Percentiles rank a stretch among this genome's conserved stretches.
Conservation (phyloP, 495 filamentous ascomycete genomes). For the Penicillium steckii region DNA sequence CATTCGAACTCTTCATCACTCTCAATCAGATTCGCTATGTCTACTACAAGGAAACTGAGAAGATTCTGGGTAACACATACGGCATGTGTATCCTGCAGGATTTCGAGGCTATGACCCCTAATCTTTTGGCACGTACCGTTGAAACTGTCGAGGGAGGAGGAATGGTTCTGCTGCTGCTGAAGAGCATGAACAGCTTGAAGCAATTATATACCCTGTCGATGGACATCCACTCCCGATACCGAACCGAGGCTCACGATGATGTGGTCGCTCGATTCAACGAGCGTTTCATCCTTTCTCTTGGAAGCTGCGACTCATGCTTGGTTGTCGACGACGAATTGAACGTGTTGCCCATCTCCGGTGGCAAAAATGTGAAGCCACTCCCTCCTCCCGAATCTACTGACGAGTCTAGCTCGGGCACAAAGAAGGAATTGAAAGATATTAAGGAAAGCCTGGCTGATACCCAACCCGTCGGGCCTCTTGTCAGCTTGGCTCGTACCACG, state of each 20-base stretch:
- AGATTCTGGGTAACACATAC: constrained; percentile 97
- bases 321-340: constrained; percentile 98
- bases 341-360: constrained; percentile 94
- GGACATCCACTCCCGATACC: constrained; percentile 95
- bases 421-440: constrained; percentile 78
- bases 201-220: constrained; percentile 97
- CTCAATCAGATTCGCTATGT: constrained; percentile 97
- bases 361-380: constrained; percentile 83
- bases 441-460: constrained; percentile 85
- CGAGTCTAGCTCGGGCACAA: constrained; percentile 60
- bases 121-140: constrained; percentile 89
- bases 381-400: constrained; percentile 67
- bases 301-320: constrained; percentile 89
- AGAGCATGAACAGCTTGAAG: constrained; percentile 96
- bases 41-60: constrained; percentile 99
- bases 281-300: constrained; percentile 92
- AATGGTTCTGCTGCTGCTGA: constrained; percentile 83
- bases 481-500: constrained; percentile 81
- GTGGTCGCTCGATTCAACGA: constrained; percentile 97
- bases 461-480: constrained; percentile 79
- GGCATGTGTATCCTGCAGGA: constrained; percentile 99
- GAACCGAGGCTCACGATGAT: constrained; percentile 95
- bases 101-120: constrained; percentile 97
- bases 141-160: constrained; percentile 98
- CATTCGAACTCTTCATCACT: constrained; percentile 97